Evolutionary conservation across 2,329 filamentous ascomycete species (phyloP).

Genomic region (Colletotrichum gigasporum): DNA sequence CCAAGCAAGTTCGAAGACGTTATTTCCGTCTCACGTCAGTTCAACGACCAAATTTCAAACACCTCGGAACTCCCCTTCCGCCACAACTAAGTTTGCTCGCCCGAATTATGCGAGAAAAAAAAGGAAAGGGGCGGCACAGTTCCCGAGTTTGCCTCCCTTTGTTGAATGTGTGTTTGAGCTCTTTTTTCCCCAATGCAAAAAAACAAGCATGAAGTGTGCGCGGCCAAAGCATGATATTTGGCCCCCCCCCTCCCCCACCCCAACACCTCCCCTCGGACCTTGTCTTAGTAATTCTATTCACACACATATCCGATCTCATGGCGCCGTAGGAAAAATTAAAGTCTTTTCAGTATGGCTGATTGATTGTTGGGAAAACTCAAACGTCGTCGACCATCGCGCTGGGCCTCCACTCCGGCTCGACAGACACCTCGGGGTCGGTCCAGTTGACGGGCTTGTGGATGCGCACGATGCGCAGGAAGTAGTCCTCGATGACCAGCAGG

Average conservation of each 20-base stretch:
- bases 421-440: slow-evolving; percentile 45
- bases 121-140: background rate
- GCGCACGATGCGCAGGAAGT: slow-evolving; percentile 69
- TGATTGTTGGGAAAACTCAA: background rate
- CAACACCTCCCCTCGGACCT: background rate
- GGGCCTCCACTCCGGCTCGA: slow-evolving; percentile 44
- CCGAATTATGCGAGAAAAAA: background rate
- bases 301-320: background rate
- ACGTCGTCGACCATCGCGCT: slow-evolving; percentile 33
- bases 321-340: too few species aligned
- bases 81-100: background rate
- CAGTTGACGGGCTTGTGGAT: slow-evolving; percentile 70
- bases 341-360: too few species aligned
- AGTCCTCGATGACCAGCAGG: slow-evolving; percentile 72
- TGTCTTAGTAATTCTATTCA: background rate
- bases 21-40: background rate
- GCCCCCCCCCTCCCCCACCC: too few species aligned
- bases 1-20: background rate
- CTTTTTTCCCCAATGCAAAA: background rate
- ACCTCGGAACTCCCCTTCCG: background rate
- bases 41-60: background rate
- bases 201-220: background rate
- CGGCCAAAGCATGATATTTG: background rate
- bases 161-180: too few species aligned
- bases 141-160: background rate